Base-by-base conservation (phyloP, 345 rosid genomes). In the Melaleuca quinquenervia region DNA sequence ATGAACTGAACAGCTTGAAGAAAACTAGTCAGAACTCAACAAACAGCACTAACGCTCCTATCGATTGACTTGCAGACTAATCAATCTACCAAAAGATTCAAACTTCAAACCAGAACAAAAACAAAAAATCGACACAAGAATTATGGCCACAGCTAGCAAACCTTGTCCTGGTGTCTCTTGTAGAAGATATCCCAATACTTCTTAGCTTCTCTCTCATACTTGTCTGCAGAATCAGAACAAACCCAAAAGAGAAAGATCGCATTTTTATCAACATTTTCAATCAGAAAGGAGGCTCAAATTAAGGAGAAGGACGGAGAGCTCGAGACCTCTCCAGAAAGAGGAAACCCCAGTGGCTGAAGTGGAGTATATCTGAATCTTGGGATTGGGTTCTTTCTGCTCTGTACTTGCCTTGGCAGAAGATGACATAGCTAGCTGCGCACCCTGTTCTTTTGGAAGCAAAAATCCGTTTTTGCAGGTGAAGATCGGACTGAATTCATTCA, bases 101-200 rank as follows among this genome's bases (percentile, higher is more conserved):
- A 51, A 82, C 84, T 51, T 51, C 84, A 82, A 52, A 20, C 7
- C 44, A 11, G 8, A 54, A 64, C 20, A 53, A 50, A 55, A 49
- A 15, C 5, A 12, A 18, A 14, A 50, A 11, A 26, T 18, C n/a
- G 15, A 82, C 27, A 74, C 45, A 64, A 64, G 76, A 54, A n/a
- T 52, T 52, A 32, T 75, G 41, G 27, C 49, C 53, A 50, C 7
- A 24, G 83, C 53, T 27, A n/a, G 20, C 58, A 5, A 82, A 94
- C 98, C 88, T 86, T 94, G 87, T 95, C 98, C 89, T 95, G 92
- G 88, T 96, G 98, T 49, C 93, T 94, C 92, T 94, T 95, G 89
- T 93, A 96, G 90, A 96, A 96, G 70, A 90, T 87, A 86, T 95
- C 99, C 99, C 99, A 95, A 55, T 95, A 95, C 92, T 93, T 96